Conservation (phyloP, 2,329 filamentous ascomycete genomes). For the Aureobasidium sp. region DNA sequence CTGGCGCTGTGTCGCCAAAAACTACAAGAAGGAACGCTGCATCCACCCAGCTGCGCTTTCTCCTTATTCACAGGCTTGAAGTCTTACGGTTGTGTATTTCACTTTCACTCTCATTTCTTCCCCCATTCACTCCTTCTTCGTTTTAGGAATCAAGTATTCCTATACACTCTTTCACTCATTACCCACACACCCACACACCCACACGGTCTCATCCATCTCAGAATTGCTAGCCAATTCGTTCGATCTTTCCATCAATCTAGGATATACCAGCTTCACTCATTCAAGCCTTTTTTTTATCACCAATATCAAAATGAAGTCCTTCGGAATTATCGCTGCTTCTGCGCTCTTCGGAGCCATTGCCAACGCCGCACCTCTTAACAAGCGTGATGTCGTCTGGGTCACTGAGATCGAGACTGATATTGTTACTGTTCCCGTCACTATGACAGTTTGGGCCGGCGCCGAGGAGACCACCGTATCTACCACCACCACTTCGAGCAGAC, state of each 20-base stretch:
- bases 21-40: constrained; percentile 12
- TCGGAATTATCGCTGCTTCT: constrained; percentile 23
- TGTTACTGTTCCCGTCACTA: constrained; percentile 44
- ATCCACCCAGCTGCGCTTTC: not conserved
- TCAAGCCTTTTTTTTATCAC: constrained; percentile 3
- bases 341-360: constrained; percentile 24
- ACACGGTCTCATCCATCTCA: constrained; percentile 5
- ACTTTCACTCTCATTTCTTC: constrained; percentile 7
- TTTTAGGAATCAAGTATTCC: constrained; percentile 17
- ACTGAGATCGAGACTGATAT: constrained; percentile 43
- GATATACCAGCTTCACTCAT: not conserved
- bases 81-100: constrained; percentile 13
- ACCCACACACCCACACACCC: not conserved
- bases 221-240: constrained; percentile 18
- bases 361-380: constrained; percentile 31
- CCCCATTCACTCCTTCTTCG: constrained; percentile 17
- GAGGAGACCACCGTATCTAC: constrained; percentile 20
- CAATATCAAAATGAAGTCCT: constrained; percentile 30
- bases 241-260: constrained; percentile 10
- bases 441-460: constrained; percentile 38
- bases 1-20: not conserved
- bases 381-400: constrained; percentile 43
- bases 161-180: constrained; percentile 15
- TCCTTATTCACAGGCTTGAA: constrained; percentile 15
- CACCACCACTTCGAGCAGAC: constrained; percentile 25